These are phyloP conservation scores for Bolboschoenus planiculmis DNA, from an alignment of 176 grass and related monocot species.

Conservation along the genomic window DNA sequence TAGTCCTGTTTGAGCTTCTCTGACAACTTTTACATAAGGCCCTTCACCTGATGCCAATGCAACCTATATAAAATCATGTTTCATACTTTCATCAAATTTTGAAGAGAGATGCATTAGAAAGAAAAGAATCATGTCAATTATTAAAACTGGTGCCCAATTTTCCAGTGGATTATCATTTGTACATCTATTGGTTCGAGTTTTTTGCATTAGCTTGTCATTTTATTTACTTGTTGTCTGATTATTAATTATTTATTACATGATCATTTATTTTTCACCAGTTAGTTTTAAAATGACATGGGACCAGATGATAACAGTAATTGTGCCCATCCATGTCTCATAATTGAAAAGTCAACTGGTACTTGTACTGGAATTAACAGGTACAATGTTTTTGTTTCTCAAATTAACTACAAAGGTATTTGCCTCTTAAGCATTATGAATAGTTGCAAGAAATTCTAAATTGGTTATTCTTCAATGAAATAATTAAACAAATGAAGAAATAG, in stretches of 20 bases:
- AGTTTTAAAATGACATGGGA: neutral
- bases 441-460: neutral
- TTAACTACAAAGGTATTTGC: neutral
- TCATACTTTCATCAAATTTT: neutral
- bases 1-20: slow-evolving; percentile 57
- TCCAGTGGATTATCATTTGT: neutral
- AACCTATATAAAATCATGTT: slow-evolving; percentile 31
- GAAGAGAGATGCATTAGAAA: neutral
- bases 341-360: neutral
- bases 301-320: neutral
- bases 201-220: neutral
- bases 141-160: neutral
- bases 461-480: neutral
- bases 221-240: neutral
- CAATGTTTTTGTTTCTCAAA: neutral
- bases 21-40: slow-evolving; percentile 51
- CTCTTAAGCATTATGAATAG: neutral
- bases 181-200: neutral
- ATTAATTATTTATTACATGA: neutral
- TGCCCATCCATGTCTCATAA: neutral
- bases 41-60: slow-evolving; percentile 81
- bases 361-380: neutral
- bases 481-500: neutral
- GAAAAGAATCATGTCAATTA: neutral
- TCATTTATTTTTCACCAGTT: neutral